Evolutionary conservation across 2,329 filamentous ascomycete species (phyloP).

Genomic region (Curvularia sp.): DNA sequence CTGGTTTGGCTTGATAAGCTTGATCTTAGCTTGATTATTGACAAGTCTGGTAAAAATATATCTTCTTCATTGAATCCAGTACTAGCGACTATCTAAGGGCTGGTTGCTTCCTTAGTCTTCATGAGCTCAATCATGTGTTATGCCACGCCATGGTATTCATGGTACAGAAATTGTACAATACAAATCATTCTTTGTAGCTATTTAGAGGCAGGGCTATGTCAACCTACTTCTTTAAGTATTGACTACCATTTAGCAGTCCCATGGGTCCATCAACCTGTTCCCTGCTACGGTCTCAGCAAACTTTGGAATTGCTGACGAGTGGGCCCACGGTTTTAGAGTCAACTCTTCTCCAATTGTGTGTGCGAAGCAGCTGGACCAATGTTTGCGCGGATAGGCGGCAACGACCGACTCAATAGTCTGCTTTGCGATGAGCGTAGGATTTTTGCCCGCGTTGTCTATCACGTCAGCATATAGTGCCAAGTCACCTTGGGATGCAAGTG

Average conservation of each 20-base stretch:
- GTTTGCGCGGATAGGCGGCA: not conserved
- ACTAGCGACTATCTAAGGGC: too few relatives aligned
- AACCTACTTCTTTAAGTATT: not conserved
- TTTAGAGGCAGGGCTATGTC: not conserved
- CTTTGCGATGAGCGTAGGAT: slow-evolving; percentile 1
- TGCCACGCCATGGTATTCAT: too few relatives aligned
- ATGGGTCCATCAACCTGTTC: slow-evolving; percentile 5
- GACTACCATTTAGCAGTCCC: not conserved
- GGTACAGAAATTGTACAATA: too few relatives aligned
- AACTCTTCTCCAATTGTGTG: slow-evolving; percentile 2
- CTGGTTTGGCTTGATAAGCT: too few relatives aligned
- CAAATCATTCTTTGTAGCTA: too few relatives aligned
- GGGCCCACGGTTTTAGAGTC: slow-evolving; percentile 6
- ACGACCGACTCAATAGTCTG: slow-evolving; percentile 3
- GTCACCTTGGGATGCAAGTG: too few relatives aligned
- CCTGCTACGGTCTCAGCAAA: slow-evolving; percentile 5
- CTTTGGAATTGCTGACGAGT: not conserved
- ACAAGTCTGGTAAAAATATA: too few relatives aligned
- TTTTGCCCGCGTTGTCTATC: slow-evolving; percentile 9
- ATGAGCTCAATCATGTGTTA: too few relatives aligned
- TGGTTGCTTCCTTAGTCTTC: too few relatives aligned
- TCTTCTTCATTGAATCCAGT: too few relatives aligned
- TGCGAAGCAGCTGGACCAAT: slow-evolving; percentile 8
- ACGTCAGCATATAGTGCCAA: not conserved
- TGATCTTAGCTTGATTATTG: too few relatives aligned